phyloP scores from a whole-genome alignment of 2,329 filamentous ascomycete species.

The Arthrobotrys iridis region DNA sequence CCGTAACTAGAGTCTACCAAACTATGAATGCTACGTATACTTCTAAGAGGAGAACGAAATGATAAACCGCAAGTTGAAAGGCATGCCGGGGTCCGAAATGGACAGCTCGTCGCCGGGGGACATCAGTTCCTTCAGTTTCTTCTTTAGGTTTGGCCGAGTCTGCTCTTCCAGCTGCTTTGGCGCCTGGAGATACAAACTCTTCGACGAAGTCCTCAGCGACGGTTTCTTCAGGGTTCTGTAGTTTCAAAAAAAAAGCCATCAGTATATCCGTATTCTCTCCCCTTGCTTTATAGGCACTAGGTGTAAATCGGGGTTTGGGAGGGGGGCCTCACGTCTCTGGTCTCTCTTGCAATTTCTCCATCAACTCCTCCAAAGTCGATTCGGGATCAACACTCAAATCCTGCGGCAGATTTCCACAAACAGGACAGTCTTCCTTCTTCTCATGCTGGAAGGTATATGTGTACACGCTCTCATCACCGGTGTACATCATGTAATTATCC shows the following conservation, averaged over 20 bases:
- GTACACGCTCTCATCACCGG: conserved; percentile 92
- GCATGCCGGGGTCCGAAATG: conserved; percentile 65
- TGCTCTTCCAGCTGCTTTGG: conserved; percentile 83
- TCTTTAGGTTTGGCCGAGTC: conserved; percentile 81
- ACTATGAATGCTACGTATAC: neutral
- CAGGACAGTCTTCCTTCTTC: conserved; percentile 92
- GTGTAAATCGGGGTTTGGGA: no score
- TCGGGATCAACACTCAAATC: conserved; percentile 76
- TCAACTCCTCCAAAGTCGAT: conserved; percentile 80
- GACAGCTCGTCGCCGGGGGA: conserved; percentile 85
- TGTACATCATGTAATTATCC: conserved; percentile 99
- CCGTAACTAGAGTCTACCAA: neutral
- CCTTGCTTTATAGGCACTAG: neutral
- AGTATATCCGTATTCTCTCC: neutral
- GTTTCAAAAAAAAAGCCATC: neutral
- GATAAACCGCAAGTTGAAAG: conserved; percentile 57
- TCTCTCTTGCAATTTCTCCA: conserved; percentile 82
- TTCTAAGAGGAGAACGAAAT: conserved; percentile 53
- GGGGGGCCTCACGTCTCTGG: conserved; percentile 73
- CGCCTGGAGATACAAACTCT: conserved; percentile 88
- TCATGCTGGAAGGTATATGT: conserved; percentile 97
- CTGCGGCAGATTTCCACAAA: conserved; percentile 85
- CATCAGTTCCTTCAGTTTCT: conserved; percentile 80
- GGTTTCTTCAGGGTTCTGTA: conserved; percentile 77
- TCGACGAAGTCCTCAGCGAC: conserved; percentile 80